Base-by-base conservation (phyloP, 805 yeast genomes). In the Candida khao-thaluensis region DNA sequence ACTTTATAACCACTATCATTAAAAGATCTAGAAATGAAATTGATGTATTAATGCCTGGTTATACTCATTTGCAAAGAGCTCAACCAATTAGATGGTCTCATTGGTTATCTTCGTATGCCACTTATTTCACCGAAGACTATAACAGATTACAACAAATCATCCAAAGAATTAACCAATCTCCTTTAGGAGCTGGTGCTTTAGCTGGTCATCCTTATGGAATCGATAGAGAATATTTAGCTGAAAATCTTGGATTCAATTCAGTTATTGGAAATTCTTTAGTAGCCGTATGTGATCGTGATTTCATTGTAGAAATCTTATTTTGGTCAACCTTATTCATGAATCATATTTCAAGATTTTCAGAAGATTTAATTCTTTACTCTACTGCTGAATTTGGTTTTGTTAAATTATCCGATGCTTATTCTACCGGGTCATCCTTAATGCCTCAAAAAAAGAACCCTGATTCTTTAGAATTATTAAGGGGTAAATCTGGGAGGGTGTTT, bases 71-170 rank as follows among this genome's bases (percentile, higher is more conserved):
- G 60, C 99, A 93, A 73, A 85, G 96, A 62, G 98, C 98, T 2
- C 99, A 90, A 67, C 99, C 99, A n/a, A 93, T 93, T 57, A 80
- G 99, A 68, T 93, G 99, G 99, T 74, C 97, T 1, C 99, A 93
- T 62, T 91, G 97, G 96, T 72, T 93, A 50, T 79, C 91, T 50
- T 81, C 88, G 60, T 91, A 93, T 57, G 97, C 96, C 26, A 91
- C 99, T 2, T 93, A 90, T 59, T 83, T 93, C 64, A 78, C 90
- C 7, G 89, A 89, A 57, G 99, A 93, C 60, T 81, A 84, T 66
- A 79, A 85, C 60, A 79, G 99, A 60, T 74, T 93, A 51, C 66
- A 76, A 48, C 93, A 95, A 65, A 74, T 93, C 39, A 76, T 83
- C 48, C 82, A 70, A 41, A 81, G 99, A 63, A 79, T 88, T 41